Conservation (phyloP, 1,139 yeast genomes). For the Geotrichum histeridarum region DNA sequence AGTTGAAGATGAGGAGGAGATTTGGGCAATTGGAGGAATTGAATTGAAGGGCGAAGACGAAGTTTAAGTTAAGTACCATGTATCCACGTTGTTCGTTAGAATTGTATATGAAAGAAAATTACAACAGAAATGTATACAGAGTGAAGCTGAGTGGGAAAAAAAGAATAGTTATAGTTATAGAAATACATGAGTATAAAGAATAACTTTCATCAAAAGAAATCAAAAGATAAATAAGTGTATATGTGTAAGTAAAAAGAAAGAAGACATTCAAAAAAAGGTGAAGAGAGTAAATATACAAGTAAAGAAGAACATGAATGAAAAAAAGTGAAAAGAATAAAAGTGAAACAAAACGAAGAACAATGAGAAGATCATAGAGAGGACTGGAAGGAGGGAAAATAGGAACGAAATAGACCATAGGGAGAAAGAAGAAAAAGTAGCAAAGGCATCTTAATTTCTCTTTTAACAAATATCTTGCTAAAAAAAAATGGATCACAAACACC, state of each 20-base stretch:
- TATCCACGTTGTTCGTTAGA: neutral
- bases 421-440: too few species aligned
- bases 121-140: neutral
- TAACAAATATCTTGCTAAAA: too few species aligned
- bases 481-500: too few species aligned
- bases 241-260: neutral
- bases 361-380: too few species aligned
- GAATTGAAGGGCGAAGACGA: conserved; percentile 37
- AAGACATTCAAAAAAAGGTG: neutral
- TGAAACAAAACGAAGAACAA: neutral
- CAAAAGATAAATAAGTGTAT: too few species aligned
- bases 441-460: too few species aligned
- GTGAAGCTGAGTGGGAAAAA: neutral
- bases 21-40: conserved; percentile 81
- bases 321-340: neutral
- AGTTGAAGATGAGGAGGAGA: conserved; percentile 78
- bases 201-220: neutral
- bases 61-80: conserved; percentile 1
- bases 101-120: neutral
- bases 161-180: neutral
- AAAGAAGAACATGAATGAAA: neutral
- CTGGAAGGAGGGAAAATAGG: too few species aligned
- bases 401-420: too few species aligned
- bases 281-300: neutral
- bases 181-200: neutral